Base-by-base conservation (phyloP, 2,329 filamentous ascomycete species). In the Nemania diffusa region DNA sequence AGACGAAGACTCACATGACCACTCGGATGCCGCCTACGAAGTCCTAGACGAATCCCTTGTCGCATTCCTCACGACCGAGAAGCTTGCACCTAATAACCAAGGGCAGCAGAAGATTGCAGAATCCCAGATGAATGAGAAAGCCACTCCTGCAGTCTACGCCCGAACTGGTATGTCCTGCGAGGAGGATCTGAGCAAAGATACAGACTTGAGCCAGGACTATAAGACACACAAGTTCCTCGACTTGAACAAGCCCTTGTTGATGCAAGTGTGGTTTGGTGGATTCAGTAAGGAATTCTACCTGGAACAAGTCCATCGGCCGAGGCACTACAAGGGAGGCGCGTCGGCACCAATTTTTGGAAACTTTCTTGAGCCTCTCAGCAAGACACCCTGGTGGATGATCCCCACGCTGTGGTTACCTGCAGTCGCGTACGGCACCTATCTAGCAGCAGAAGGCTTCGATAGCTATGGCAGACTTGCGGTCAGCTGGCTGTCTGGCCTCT, bases 281-380 rank as follows among this genome's bases (percentile, higher is more conserved):
- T 99, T 98, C 82, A 89, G 83, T 78, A 99, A 97, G 79, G 89
- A 93, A n/a, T 99, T 99, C 78, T 99, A 99, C 77, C 87, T 99
- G 26, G 91, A 97, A 73, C 96, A 99, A 79, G 92, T 99, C 59
- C 96, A 99, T 79, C 91, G 96, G 51, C 96, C 96, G 20, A 90
- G 96, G 66, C 95, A 99, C 80, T 99, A 98, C 85, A 97, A 90
- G 78, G 95, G 95, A 71, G 96, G 96, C 65, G 89, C 90, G 69
- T 97, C 94, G 6, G 96, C 96, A 42, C 96, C 96, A 22, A 82
- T 99, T 26, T 99, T 99, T 80, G 96, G 96, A 67, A 98, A 99
- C 82, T 97, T 99, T 79, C 84, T 99, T n/a, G 96, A 99, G 82
- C 96, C 96, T n/a, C 83, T 99, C 66, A 94, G 91, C 79, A 92